phyloP scores from a whole-genome alignment of 805 yeast species.

The fission yeast (Schizosaccharomyces pombe) region DNA sequence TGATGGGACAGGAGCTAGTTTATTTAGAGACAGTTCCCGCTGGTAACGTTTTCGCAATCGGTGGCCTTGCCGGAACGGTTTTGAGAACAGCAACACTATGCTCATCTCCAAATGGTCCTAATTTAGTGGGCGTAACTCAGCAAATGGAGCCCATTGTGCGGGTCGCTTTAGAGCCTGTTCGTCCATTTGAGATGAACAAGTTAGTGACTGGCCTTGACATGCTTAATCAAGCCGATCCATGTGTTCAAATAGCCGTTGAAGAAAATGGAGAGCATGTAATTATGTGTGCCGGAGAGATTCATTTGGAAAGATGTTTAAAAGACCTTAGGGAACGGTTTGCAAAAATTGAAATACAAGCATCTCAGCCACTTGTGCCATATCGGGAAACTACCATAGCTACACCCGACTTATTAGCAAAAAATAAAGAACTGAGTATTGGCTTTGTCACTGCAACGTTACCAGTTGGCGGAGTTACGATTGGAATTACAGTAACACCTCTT shows the following conservation, averaged over 20 bases:
- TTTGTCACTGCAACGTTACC: constrained; percentile 18
- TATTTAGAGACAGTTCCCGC: constrained; percentile 66
- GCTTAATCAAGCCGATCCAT: constrained; percentile 78
- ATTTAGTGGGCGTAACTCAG: constrained; percentile 49
- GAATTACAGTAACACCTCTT: constrained; percentile 28
- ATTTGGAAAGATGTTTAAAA: constrained; percentile 78
- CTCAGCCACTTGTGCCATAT: constrained; percentile 86
- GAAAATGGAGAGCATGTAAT: constrained; percentile 84
- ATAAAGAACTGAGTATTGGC: constrained; percentile 27
- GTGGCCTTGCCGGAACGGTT: constrained; percentile 63
- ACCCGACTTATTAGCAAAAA: constrained; percentile 27
- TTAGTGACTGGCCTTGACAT: constrained; percentile 58
- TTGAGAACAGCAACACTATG: constrained; percentile 71
- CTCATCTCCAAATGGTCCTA: constrained; percentile 37
- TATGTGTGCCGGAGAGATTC: constrained; percentile 91
- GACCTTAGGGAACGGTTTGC: constrained; percentile 84
- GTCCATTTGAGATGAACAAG: constrained; percentile 55
- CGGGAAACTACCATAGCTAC: constrained; percentile 50
- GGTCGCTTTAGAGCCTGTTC: constrained; percentile 86
- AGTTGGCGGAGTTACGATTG: constrained; percentile 27
- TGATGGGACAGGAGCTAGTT: constrained; percentile 83
- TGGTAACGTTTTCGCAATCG: constrained; percentile 85
- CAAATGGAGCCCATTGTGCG: constrained; percentile 66
- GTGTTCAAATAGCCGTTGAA: constrained; percentile 64
- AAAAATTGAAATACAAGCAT: constrained; percentile 60